Evolutionary conservation across 371 early-diverging fungal species (phyloP).

Genomic region (Lichtheimia ornata): DNA sequence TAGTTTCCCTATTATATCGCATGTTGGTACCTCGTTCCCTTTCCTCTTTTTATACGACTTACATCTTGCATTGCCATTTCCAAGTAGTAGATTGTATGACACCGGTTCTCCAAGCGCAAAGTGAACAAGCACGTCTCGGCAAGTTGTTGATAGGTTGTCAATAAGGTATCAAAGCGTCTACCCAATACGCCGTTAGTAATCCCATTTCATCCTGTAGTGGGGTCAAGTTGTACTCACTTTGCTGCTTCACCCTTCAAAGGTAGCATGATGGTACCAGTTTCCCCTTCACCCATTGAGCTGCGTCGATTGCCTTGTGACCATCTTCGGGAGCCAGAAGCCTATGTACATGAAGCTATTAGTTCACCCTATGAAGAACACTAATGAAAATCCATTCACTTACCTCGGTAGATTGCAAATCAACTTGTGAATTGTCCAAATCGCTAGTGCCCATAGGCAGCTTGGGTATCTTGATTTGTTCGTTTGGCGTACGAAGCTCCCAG

Average conservation of each 20-base stretch:
- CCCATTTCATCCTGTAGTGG: no score
- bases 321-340: constrained; percentile 14
- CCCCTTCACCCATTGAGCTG: constrained; percentile 7
- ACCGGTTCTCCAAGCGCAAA: constrained; percentile 81
- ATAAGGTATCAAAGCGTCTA: constrained; percentile 56
- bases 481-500: constrained; percentile 54
- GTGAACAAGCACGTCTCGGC: constrained; percentile 82
- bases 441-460: neutral
- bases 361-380: neutral
- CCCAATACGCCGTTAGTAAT: neutral
- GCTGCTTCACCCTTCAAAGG: constrained; percentile 45
- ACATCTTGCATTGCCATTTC: constrained; percentile 93
- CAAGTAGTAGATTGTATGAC: constrained; percentile 86
- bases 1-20: constrained; percentile 66
- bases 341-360: neutral
- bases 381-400: constrained; percentile 1
- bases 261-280: constrained; percentile 19
- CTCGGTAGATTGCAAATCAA: constrained; percentile 3
- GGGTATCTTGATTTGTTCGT: constrained; percentile 10
- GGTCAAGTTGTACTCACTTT: neutral
- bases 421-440: neutral
- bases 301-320: constrained; percentile 17
- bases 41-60: constrained; percentile 3
- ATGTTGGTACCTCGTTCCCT: neutral
- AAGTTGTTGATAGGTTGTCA: constrained; percentile 67